phyloP scores from a whole-genome alignment of 2,329 filamentous ascomycete species.

The Massarina eburnea region DNA sequence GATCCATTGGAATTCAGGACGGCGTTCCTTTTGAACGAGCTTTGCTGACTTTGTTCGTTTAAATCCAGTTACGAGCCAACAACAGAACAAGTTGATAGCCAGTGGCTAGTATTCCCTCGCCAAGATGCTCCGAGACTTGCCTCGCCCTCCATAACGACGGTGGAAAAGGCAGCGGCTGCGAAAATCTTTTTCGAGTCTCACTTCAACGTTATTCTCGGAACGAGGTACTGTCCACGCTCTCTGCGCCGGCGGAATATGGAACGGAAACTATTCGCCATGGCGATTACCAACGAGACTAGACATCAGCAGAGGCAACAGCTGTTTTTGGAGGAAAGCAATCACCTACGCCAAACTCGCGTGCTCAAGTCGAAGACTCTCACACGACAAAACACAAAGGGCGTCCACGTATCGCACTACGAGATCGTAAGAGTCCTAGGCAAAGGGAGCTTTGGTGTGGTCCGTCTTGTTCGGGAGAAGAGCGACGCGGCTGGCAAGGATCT shows the following conservation, averaged over 20 bases:
- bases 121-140: slow-evolving; percentile 34
- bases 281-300: slow-evolving; percentile 59
- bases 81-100: slow-evolving; percentile 16
- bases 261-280: slow-evolving; percentile 59
- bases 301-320: slow-evolving; percentile 61
- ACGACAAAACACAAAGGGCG: slow-evolving; percentile 51
- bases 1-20: too few relatives aligned
- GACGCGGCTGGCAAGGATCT: slow-evolving; percentile 19
- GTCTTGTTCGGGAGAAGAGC: slow-evolving; percentile 71
- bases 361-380: slow-evolving; percentile 64
- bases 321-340: slow-evolving; percentile 67
- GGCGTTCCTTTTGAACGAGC: too few relatives aligned
- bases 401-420: slow-evolving; percentile 70
- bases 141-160: slow-evolving; percentile 57
- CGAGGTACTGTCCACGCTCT: slow-evolving; percentile 58
- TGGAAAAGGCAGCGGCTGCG: slow-evolving; percentile 76
- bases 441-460: slow-evolving; percentile 91
- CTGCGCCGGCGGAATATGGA: slow-evolving; percentile 66
- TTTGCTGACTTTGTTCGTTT: too few relatives aligned
- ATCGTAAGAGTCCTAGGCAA: slow-evolving; percentile 82
- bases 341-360: slow-evolving; percentile 72
- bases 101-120: slow-evolving; percentile 36
- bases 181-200: slow-evolving; percentile 87
- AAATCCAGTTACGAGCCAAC: slow-evolving; percentile 16
- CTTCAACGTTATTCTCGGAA: slow-evolving; percentile 69